These are phyloP conservation scores for Aquanectria penicillioides DNA, from an alignment of 2,329 filamentous ascomycete species.

Conservation along the genomic window DNA sequence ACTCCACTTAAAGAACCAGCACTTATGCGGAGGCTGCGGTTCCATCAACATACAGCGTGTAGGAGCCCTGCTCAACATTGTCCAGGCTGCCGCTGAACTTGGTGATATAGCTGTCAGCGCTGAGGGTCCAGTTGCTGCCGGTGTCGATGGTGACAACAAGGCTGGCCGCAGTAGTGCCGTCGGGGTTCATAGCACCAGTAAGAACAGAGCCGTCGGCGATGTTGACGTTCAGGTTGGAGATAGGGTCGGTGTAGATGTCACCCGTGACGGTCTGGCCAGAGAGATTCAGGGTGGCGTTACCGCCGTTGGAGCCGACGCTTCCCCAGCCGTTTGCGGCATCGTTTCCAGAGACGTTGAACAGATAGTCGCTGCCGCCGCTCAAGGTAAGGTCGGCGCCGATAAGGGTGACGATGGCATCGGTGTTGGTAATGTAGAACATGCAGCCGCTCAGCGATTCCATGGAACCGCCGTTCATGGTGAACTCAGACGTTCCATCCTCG, in stretches of 20 bases:
- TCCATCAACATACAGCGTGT: conserved; percentile 21
- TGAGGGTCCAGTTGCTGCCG: conserved; percentile 19
- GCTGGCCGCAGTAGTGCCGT: conserved; percentile 11
- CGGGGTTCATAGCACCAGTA: conserved; percentile 14
- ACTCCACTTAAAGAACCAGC: neutral
- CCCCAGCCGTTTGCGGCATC: conserved; percentile 23
- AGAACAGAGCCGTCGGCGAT: conserved; percentile 13
- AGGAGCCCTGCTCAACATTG: conserved; percentile 21
- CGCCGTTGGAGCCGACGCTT: conserved; percentile 23
- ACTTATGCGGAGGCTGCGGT: conserved; percentile 9
- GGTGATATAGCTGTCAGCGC: conserved; percentile 17
- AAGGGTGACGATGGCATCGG: conserved; percentile 17
- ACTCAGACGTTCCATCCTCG: conserved; percentile 22
- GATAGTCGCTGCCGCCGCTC: conserved; percentile 19
- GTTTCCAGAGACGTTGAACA: conserved; percentile 25
- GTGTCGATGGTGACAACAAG: conserved; percentile 12
- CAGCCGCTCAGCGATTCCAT: conserved; percentile 21
- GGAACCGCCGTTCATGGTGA: conserved; percentile 23
- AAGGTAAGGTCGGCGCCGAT: conserved; percentile 17
- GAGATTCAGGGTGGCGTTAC: conserved; percentile 17
- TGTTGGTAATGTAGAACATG: conserved; percentile 29
- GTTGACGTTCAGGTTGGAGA: conserved; percentile 12
- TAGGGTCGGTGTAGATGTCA: conserved; percentile 20
- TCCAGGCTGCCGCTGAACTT: conserved; percentile 15
- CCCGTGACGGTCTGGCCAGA: conserved; percentile 18